Conservation (phyloP, 2,329 filamentous ascomycete species). For the Ascochyta pisi region DNA sequence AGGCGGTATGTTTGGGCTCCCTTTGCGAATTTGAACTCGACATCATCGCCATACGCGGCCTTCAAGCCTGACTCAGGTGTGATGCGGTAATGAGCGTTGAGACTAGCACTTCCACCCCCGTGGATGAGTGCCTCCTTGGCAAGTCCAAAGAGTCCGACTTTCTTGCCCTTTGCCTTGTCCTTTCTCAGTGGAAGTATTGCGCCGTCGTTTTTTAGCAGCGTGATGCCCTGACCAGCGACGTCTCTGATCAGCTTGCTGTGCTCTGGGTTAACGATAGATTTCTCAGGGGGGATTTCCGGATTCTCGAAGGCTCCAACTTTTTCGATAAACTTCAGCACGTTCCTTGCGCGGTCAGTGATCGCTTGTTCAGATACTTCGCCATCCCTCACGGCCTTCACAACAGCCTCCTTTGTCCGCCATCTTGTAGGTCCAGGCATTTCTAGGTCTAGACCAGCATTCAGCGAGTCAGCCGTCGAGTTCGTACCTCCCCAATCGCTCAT, state of each 20-base stretch:
- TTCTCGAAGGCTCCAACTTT: constrained; percentile 67
- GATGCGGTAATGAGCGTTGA: constrained; percentile 37
- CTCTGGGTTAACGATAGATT: constrained; percentile 68
- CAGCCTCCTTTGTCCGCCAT: constrained; percentile 74
- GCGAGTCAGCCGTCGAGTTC: constrained; percentile 44
- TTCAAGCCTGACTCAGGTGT: constrained; percentile 37
- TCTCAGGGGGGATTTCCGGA: constrained; percentile 62
- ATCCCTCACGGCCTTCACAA: constrained; percentile 49
- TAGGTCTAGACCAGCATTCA: constrained; percentile 48
- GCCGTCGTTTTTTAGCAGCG: constrained; percentile 75
- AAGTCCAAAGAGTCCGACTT: constrained; percentile 74
- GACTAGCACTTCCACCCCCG: constrained; percentile 43
- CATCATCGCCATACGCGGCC: constrained; percentile 35
- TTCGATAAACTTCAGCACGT: constrained; percentile 69
- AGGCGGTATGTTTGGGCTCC: constrained; percentile 46
- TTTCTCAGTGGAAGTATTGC: constrained; percentile 69
- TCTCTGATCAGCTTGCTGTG: constrained; percentile 67
- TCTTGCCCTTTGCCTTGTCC: constrained; percentile 60
- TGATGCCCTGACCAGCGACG: constrained; percentile 71
- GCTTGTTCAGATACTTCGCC: constrained; percentile 58
- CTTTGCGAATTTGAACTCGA: constrained; percentile 42
- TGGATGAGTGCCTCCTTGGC: constrained; percentile 58
- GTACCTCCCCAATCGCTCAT: constrained; percentile 67
- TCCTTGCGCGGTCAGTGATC: constrained; percentile 40
- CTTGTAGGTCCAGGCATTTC: constrained; percentile 59